These are phyloP conservation scores for Rhizoctonia solani DNA, from an alignment of 1,284 basidiomycete species.

Conservation along the genomic window DNA sequence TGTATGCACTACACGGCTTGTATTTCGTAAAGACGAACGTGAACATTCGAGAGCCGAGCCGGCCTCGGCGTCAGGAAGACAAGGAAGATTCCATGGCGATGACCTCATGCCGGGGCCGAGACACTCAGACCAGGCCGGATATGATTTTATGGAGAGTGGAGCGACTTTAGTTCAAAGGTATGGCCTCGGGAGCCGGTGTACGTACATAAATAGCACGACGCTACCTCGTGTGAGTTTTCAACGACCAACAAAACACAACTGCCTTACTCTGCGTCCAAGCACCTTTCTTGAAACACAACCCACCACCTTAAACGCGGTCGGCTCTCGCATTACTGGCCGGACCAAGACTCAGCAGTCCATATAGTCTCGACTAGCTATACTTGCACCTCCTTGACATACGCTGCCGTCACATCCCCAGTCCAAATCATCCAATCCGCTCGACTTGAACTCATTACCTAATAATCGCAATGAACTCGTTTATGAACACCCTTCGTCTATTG, in stretches of 20 bases:
- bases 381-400: background rate
- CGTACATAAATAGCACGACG: constrained; percentile 20
- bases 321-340: constrained; percentile 13
- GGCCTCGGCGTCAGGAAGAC: too few species aligned
- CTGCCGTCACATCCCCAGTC: background rate
- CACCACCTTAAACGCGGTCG: background rate
- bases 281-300: constrained; percentile 13
- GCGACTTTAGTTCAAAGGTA: too few species aligned
- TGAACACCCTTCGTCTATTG: constrained; percentile 27
- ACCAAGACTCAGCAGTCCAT: background rate
- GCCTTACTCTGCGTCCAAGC: background rate
- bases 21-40: too few species aligned
- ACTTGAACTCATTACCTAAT: too few species aligned
- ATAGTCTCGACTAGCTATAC: constrained; percentile 8
- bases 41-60: too few species aligned
- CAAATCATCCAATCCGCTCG: background rate
- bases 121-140: background rate
- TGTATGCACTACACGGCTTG: too few species aligned
- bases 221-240: background rate
- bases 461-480: constrained; percentile 35
- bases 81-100: constrained; percentile 1
- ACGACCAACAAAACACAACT: too few species aligned
- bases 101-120: constrained; percentile 25
- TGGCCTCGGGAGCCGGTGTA: background rate
- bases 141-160: constrained; percentile 2